Evolutionary conservation across 2,329 filamentous ascomycete genomes (phyloP), one percentile per base, ranked within the genome.

Genomic region (Atkinsonella hypoxylon): DNA sequence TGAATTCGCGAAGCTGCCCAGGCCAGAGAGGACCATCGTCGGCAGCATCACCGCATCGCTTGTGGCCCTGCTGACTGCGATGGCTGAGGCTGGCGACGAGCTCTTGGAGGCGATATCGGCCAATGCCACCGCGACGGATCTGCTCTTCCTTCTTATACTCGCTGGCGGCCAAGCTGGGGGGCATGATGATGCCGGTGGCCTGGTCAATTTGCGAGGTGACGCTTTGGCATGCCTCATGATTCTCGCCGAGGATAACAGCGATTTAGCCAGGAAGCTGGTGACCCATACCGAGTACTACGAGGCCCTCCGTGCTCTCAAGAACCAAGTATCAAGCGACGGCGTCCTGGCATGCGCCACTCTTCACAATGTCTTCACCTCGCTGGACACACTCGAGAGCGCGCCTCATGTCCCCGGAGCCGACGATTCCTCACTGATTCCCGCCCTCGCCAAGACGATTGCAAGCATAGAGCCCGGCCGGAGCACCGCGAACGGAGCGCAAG

Each of bases 41-140:
- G 78, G 78, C 69, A 74, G 71, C 51, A 76, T 83, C 49, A 68
- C 71, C 18, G 71, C 70, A 18, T 76, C 79, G 1, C 64, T 83
- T 8, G 62, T 78, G 36, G 72, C 70, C 9, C 69, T 85, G 13
- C 50, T 81, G 26, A 68, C 70, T 11, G 74, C 73, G 12, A 63
- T 85, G 26, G 74, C 75, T 15, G 77, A 82, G 58, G 75, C 80
- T 8, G 74, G 78, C 20, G 76, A 82, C 54, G 81, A 84, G 47
- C 77, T 83, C 17, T 67, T 80, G 2, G 70, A 76, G 45, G 72
- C 73, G 50, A 71, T 83, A 49, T 72, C 74, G 15, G 65, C 64
- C 53, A 75, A 75, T 54, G 56, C 69, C 15, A 68, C 67, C 17
- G 71, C 82, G 45, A 64, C 74, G 36, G 70, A 68, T 12, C 74